Evolutionary conservation across 2,329 filamentous ascomycete genomes (phyloP), one percentile per base, ranked within the genome.

Genomic region (Fusarium coffeatum): DNA sequence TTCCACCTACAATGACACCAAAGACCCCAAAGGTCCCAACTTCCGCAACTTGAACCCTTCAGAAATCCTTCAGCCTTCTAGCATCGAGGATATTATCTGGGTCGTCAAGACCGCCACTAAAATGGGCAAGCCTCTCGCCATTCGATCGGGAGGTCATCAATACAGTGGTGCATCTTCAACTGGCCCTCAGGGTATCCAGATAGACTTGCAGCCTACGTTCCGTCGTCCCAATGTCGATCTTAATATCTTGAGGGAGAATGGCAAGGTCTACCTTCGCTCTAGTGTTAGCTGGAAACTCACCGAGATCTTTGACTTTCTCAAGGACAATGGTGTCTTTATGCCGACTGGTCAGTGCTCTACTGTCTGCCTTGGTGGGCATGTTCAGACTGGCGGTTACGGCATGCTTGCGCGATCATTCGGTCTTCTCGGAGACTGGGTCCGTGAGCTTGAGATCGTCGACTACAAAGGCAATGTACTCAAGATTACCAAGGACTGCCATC

Each of bases 141-240:
- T 55, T 4, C 27, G 45, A n/a, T 46, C 27, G 1, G 51, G 51
- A 1, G 51, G 51, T 2, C 51, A 55, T 5, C 27, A 55, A 9
- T 55, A 46, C 16, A 55, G 51, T 1, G 51, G 40, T 2, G 40
- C 51, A 5, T 55, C 27, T 46, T 55, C 51, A 7, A 43, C 34
- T 20, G 27, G 20, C n/a, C 16, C 3, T 6, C 5, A 25, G 0
- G 45, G 45, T 8, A 22, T 55, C 20, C 51, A 55, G 40, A 22
- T 55, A 12, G 51, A 55, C 32, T 9, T 55, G 0, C 22, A 45
- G 1, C 12, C 27, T 1, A 25, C 18, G 0, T 25, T n/a, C 5
- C 6, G 7, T 6, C 20, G 30, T 2, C 20, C 51, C 6, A 28
- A 46, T 16, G 30, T 34, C 16, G 30, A 34, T 8, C 30, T 34